Percentiles rank a stretch among this genome's conserved stretches.
These are phyloP conservation scores for Anthracocystis panici-leucophaei DNA, from an alignment of 1,284 basidiomycete genomes.

Conservation along the genomic window DNA sequence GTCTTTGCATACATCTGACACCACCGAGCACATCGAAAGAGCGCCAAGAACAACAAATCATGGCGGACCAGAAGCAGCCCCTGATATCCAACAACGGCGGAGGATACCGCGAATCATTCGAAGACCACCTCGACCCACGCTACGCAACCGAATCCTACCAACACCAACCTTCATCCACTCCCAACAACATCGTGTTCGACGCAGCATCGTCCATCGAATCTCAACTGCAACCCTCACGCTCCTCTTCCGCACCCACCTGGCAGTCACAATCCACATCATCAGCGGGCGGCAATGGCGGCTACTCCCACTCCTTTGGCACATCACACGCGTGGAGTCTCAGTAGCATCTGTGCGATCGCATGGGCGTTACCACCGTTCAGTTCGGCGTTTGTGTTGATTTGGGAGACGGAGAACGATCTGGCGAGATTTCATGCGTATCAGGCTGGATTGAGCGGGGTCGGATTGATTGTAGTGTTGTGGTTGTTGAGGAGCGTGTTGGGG, in stretches of 20 bases:
- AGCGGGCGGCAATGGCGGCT: slow-evolving; percentile 12
- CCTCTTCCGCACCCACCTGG: slow-evolving; percentile 11
- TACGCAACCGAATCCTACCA: slow-evolving; percentile 62
- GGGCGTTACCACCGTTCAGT: slow-evolving; percentile 60
- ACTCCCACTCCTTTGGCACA: slow-evolving; percentile 40
- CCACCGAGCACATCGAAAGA: too few relatives aligned
- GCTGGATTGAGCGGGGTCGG: slow-evolving; percentile 53
- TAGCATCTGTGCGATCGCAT: slow-evolving; percentile 56
- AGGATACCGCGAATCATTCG: slow-evolving; percentile 42
- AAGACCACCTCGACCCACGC: slow-evolving; percentile 55
- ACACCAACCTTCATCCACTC: slow-evolving; percentile 25
- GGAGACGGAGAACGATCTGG: slow-evolving; percentile 63
- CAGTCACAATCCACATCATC: slow-evolving; percentile 12
- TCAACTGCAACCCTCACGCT: slow-evolving; percentile 20
- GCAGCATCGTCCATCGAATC: slow-evolving; percentile 42
- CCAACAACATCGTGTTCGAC: slow-evolving; percentile 45
- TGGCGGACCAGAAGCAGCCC: slow-evolving; percentile 44
- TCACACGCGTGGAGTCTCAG: slow-evolving; percentile 52
- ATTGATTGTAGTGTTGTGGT: slow-evolving; percentile 50
- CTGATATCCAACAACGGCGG: slow-evolving; percentile 23
- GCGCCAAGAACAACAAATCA: slow-evolving; percentile 3
- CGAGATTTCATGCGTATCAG: slow-evolving; percentile 64
- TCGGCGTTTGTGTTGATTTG: slow-evolving; percentile 57
- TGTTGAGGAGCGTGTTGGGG: slow-evolving; percentile 52
- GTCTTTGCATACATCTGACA: not conserved